Base-by-base conservation (phyloP, 2,329 filamentous ascomycete species). In the Colletotrichum limetticola region DNA sequence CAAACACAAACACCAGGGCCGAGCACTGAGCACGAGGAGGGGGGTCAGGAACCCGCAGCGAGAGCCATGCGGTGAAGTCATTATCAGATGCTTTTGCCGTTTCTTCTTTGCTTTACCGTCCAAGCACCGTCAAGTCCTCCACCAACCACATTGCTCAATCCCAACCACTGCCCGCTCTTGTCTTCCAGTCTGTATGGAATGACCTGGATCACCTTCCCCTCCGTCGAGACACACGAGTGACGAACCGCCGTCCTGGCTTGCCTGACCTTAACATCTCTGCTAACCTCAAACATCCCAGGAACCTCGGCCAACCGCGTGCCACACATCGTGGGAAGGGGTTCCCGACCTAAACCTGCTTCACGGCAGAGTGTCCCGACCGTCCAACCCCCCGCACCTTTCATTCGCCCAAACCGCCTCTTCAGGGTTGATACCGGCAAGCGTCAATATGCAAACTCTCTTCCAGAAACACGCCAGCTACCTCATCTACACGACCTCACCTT, bases 51-150 rank as follows among this genome's bases (percentile, higher is more conserved):
- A 60, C 26, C 26, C 46, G 53, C 66, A 24, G 35, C 52, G 55
- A 37, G 42, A 60, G 60, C 66, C 37, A 65, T 65, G 66, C 55
- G n/a, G 66, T 65, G 66, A 72, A 72, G 70, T 72, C 70, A 72
- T 72, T 60, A 56, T 72, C 70, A 72, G 70, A 70, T 70, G 70
- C 60, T 72, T 72, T 65, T 60, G 66, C 70, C 70, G 59, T 53
- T 70, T 60, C 55, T 60, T 65, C 60, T 58, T 60, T 70, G 70
- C 66, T 72, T 72, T 61, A 57, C 55, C 55, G 70, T 72, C 70
- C 66, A 56, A 72, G 70, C 70, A 70, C 70, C 59, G 22, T 71
- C 58, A 56, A 19, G 57, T 26, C 60, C 19, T 64, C 53, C 30
- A 60, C 70, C 70, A 69, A 70, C 42, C 42, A 64, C 26, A 32